A percentile compares a stretch with the other conserved stretches of the same genome.
phyloP scores from a whole-genome alignment of 805 yeast species.

The Wickerhamiella brachini region DNA sequence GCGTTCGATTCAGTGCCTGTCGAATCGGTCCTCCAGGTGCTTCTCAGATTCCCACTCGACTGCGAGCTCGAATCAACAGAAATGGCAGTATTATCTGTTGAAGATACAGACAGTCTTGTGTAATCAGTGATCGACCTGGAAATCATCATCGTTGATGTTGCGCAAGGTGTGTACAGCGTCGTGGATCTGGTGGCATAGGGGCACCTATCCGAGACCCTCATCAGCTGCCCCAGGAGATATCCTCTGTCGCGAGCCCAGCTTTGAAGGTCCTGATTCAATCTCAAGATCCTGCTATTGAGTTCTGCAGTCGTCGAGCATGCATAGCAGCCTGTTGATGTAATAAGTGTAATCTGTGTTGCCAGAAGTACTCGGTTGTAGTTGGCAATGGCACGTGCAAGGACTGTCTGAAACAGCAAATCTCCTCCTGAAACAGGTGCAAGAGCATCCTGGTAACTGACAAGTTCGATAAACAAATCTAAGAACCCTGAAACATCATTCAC shows the following conservation, averaged over 20 bases:
- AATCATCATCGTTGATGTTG: too few species aligned
- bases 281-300: neutral
- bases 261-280: neutral
- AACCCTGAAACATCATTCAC: neutral
- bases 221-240: neutral
- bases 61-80: too few species aligned
- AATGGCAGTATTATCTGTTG: too few species aligned
- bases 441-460: too few species aligned
- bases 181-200: neutral
- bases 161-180: neutral
- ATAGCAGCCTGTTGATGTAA: neutral
- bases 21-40: too few species aligned
- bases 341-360: neutral
- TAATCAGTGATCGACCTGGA: too few species aligned
- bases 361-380: neutral
- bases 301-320: neutral
- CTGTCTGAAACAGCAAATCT: too few species aligned
- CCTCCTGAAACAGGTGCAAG: neutral
- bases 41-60: too few species aligned
- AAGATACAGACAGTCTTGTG: too few species aligned
- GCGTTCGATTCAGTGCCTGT: too few species aligned
- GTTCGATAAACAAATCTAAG: neutral
- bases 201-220: neutral
- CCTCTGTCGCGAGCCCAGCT: neutral
- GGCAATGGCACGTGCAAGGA: neutral